Evolutionary conservation across 2,329 filamentous ascomycete species (phyloP), one percentile per base, ranked within the genome.

Genomic region (Phialophora verrucosa): DNA sequence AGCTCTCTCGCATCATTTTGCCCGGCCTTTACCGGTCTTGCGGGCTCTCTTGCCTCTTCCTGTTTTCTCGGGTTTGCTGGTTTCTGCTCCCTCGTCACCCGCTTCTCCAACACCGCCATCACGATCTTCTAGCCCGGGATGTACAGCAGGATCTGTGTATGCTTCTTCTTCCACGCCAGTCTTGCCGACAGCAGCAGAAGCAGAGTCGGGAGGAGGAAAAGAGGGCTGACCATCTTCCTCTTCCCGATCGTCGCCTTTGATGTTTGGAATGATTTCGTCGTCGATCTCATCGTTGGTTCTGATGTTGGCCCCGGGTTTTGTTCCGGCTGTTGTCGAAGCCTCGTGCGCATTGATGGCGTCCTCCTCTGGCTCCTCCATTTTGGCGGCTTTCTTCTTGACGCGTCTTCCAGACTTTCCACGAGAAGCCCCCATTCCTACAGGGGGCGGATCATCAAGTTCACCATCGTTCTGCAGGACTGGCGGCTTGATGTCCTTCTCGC

Each of bases 41-140:
- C 49, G 47, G 1, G 29, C n/a, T 31, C 32, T 12, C 14, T 62
- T 62, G 8, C 50, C 51, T 25, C 12, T 49, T 31, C 35, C 17
- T 29, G 44, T 51, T 62, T 62, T 62, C 12, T 23, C 14, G 4
- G 38, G 23, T 51, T 62, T 62, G 17, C n/a, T n/a, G 5, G 27
- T 11, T 27, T 12, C 49, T 27, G n/a, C 49, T 27, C 25, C 25
- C 35, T 62, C 51, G 20, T 17, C 12, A 20, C 38, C 50, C 25
- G 5, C 35, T 62, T 27, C 51, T 32, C 38, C 53, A n/a, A 23
- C 38, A n/a, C 38, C n/a, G 8, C 29, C 49, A 31, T n/a, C 23
- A 4, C 29, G 31, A 47, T 64, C 42, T 35, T 23, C 56, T 58
- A 25, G 14, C 31, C 5, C 57, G 14, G 50, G 10, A 35, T 14